Evolutionary conservation across 2,329 filamentous ascomycete genomes (phyloP).

Genomic region (Neopestalotiopsis sp.): DNA sequence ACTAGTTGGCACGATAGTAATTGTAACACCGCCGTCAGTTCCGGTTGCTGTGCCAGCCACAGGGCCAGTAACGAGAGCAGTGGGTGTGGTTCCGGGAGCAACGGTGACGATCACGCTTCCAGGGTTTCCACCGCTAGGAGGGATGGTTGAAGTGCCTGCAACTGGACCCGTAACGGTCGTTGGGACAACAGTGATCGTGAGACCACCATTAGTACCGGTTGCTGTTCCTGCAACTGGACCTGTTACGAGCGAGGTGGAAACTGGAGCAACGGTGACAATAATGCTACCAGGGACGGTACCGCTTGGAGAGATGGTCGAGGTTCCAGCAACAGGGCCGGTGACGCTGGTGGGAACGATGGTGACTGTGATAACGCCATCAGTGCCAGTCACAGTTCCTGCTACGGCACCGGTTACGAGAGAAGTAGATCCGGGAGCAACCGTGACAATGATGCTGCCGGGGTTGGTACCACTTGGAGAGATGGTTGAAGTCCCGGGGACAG

Average conservation of each 20-base stretch:
- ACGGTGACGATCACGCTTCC: no score
- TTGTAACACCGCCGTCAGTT: neutral
- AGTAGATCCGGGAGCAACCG: neutral
- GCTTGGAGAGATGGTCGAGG: neutral
- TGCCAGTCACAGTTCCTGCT: neutral
- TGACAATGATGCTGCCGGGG: neutral
- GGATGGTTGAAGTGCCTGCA: no score
- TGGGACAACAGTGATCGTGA: no score
- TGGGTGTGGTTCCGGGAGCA: neutral
- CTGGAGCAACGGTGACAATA: neutral
- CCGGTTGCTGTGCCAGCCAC: neutral
- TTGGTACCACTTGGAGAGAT: neutral
- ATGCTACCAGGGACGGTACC: neutral
- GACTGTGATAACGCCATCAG: neutral
- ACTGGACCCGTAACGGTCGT: no score
- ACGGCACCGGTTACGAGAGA: neutral
- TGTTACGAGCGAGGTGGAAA: no score
- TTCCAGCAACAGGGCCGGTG: neutral
- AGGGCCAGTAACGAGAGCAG: neutral
- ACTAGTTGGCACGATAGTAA: neutral
- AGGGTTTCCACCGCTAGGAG: no score
- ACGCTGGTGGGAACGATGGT: neutral
- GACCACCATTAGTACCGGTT: neutral
- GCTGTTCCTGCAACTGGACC: neutral
- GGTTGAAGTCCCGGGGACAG: neutral